Evolutionary conservation across 2,329 filamentous ascomycete species (phyloP), one percentile per base, ranked within the genome.

Genomic region (Dothistroma septosporum): DNA sequence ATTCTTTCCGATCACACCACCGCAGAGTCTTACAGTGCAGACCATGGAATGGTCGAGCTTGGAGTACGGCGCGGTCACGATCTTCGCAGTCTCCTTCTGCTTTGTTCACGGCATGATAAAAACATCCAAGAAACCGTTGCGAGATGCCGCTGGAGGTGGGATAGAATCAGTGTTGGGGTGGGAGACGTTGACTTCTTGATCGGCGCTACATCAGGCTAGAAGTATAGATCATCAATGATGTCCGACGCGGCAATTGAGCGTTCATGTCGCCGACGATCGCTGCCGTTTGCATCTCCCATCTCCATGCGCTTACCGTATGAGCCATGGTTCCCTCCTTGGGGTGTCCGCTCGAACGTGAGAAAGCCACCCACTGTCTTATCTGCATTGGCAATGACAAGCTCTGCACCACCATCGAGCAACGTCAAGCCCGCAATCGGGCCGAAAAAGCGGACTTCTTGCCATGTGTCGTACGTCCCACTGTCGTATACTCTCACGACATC

Each of bases 401-500:
- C 84, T 58, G 84, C 81, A 0, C 89, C 90, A 53, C 86, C 85
- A 46, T 87, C 84, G 4, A 86, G 79, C 65, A 92, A 87, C 21
- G 81, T 79, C 4, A 89, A 76, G 19, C 90, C 90, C 8, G 84
- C 88, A 61, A 91, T 84, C 69, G 90, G 87, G 37, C 90, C 89
- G 73, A 92, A 91, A 58, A 92, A 82, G 62, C 90, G 87, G 10
- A 92, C 76, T n/a, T 80, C 80, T 22, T 78, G 74, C 0, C 85
- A 87, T 8, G 19, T 12, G 65, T 92, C 86, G 66, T 92, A 87
- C 24, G 16, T 46, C 35, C 31, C 53, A 10, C 53, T 59, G 41
- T 62, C 52, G 53, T 66, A 66, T 50, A 92, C 78, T 71, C 83
- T 87, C 69, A 93, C 76, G 60, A 84, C 84, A 70, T 93, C 90